Evolutionary conservation across 1,284 basidiomycete species (phyloP), one percentile per base, ranked within the genome.

Genomic region (Rhodotorula sp.): DNA sequence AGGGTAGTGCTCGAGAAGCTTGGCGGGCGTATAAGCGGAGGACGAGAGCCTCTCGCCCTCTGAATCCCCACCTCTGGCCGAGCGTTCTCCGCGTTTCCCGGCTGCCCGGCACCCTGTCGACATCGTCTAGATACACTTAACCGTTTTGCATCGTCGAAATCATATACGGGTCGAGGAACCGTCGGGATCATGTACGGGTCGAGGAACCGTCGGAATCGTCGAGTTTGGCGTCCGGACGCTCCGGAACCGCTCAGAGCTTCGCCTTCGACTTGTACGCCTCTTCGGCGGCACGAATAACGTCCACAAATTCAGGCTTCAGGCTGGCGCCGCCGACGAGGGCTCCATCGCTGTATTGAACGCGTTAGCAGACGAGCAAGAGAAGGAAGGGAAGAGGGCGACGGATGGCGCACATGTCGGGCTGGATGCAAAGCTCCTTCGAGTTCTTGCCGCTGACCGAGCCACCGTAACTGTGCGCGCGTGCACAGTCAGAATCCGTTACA

Each of bases 321-420:
- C 13, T 16, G 20, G 96, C 95, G 40, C 95, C 95, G 52, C 96
- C 96, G 50, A 99, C 96, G 74, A 99, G 88, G 89, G 98, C 98
- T n/a, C 95, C 95, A 81, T 98, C 94, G 68, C 59, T 62, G 30
- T 13, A 18, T 2, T 7, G 31, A 24, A 37, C 30, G 22, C n/a
- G 31, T 57, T 34, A 51, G 59, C 13, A 15, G 1, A 9, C 18
- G 3, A 7, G 54, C 30, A 15, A 46, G 40, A 53, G 20, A 10
- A n/a, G 51, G 4, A 22, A 28, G 31, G 5, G 11, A 11, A 18
- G 16, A 7, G 18, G 0, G 28, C 48, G 98, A 94, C 72, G 97
- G 87, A 89, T 98, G 97, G n/a, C 95, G 81, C 97, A 95, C 69
- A 99, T 90, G 81, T 98, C 94, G 16, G 84, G 83, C 79, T 91